Base-by-base conservation (phyloP, 352 stramenopile species). In the Proteromonas lacertae region DNA sequence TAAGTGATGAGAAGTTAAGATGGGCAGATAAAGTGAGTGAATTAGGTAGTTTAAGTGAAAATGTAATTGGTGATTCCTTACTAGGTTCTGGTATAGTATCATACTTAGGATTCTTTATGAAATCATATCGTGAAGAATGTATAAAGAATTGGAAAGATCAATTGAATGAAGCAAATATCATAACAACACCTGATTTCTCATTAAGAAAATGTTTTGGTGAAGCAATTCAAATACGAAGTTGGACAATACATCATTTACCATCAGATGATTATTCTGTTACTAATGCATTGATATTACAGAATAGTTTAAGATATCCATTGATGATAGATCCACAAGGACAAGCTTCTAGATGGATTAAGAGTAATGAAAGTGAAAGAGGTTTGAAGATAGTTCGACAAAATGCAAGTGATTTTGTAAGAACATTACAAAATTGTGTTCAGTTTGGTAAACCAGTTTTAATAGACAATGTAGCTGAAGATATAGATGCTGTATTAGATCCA, bases 251-350 rank as follows among this genome's bases (percentile, higher is more conserved):
- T n/a, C 80, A 81, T 43, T 55, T 92, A 4, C 77, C 77, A 3
- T 88, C 82, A 38, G 76, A 92, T 48, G 72, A 61, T 8, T 90
- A 90, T 41, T 82, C 62, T 32, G 82, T 90, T 29, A 75, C 90
- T 39, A 92, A 90, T 40, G 75, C 59, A 8, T 84, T 91, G 46
- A 83, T 92, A 61, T 43, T 92, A 10, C 60, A 70, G 23, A 51
- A 61, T 9, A 75, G 55, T 36, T 83, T 81, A 42, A 63, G 72
- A 1, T 92, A 74, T 73, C 77, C 77, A 6, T 54, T 92, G 12
- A 84, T 91, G 73, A 91, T 92, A 32, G 77, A 91, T 25, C 77
- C 76, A 0, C 73, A 92, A 45, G 75, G 69, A 0, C 76, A 92
- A 42, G 75, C 74, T 0, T 89, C 86, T 44, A 64, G 68, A 20